Evolutionary conservation across 805 yeast species (phyloP).

Genomic region (Maudiozyma bulderi): DNA sequence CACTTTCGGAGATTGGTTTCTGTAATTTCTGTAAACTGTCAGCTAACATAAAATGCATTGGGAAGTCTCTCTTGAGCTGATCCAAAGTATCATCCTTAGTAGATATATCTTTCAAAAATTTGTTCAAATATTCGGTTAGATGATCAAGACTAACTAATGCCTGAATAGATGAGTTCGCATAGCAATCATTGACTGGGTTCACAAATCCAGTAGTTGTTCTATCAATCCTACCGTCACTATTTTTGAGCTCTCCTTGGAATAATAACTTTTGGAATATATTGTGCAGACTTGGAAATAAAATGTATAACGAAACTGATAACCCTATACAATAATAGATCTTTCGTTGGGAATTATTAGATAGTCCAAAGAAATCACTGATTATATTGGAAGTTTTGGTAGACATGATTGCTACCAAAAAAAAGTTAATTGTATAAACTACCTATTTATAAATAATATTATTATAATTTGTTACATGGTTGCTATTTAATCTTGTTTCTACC

Average conservation of each 20-base stretch:
- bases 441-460: no score
- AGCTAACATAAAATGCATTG: slow-evolving; percentile 51
- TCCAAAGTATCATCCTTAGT: not conserved
- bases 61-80: slow-evolving; percentile 12
- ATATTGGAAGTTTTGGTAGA: no score
- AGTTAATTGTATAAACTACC: no score
- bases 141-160: slow-evolving; percentile 58
- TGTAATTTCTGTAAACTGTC: slow-evolving; percentile 47
- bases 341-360: no score
- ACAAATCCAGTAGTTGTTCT: slow-evolving; percentile 72
- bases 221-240: slow-evolving; percentile 44
- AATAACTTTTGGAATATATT: not conserved
- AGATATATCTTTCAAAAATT: not conserved
- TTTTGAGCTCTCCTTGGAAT: not conserved
- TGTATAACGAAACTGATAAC: not conserved
- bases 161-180: slow-evolving; percentile 83
- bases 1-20: slow-evolving; percentile 44
- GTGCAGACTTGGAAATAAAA: not conserved
- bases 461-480: no score
- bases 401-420: no score
- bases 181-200: slow-evolving; percentile 82
- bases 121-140: slow-evolving; percentile 45
- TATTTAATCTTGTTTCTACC: no score
- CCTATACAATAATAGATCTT: not conserved
- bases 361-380: no score